Evolutionary conservation across 768 basidiomycete species (phyloP).

Genomic region (Suillus cothurnatus): DNA sequence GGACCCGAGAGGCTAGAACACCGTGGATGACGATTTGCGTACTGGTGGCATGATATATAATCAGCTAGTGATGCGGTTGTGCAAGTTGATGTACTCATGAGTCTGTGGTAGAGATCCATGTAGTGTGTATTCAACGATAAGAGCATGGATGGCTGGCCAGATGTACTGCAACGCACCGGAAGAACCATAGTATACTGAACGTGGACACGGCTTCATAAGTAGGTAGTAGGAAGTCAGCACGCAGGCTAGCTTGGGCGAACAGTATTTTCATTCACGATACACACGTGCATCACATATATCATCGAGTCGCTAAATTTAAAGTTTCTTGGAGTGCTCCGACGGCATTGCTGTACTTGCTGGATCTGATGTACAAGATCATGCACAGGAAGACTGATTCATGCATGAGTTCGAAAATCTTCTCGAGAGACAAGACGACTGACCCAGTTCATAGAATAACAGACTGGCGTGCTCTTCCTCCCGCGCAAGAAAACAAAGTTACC

Average conservation of each 20-base stretch:
- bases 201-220: not conserved
- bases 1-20: too few relatives aligned
- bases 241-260: not conserved
- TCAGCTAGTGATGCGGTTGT: not conserved
- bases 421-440: not conserved
- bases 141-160: not conserved
- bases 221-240: not conserved
- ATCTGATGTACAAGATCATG: not conserved
- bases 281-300: not conserved
- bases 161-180: not conserved
- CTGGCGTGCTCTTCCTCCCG: not conserved
- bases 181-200: not conserved
- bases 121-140: not conserved
- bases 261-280: not conserved
- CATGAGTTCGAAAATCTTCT: not conserved
- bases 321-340: not conserved
- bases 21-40: constrained; percentile 1
- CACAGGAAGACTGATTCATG: not conserved
- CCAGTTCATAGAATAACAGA: not conserved
- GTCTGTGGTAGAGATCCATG: not conserved
- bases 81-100: not conserved
- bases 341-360: not conserved
- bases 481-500: not conserved
- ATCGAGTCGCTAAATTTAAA: not conserved
- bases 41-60: not conserved